Conservation (phyloP, 192 early-diverging fungal genomes). For the Backusella westeae region DNA sequence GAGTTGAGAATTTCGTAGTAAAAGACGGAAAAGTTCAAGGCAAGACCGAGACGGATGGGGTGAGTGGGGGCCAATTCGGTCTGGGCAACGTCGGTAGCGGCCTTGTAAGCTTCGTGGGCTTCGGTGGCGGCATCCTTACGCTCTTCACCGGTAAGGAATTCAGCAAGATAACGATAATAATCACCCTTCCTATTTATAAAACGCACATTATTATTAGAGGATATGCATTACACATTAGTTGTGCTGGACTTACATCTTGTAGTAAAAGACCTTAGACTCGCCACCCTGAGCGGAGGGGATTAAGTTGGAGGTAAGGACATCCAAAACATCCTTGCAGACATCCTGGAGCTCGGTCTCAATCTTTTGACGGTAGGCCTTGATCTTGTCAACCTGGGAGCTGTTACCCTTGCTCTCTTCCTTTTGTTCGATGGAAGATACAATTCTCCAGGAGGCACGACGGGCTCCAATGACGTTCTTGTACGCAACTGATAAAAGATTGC, state of each 20-base stretch:
- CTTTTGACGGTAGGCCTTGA: conserved; percentile 87
- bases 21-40: conserved; percentile 97
- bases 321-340: conserved; percentile 91
- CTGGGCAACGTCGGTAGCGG: conserved; percentile 87
- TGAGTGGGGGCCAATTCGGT: conserved; percentile 81
- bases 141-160: conserved; percentile 82
- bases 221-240: no score
- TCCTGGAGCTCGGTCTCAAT: conserved; percentile 91
- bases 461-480: conserved; percentile 97
- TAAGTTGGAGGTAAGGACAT: conserved; percentile 74
- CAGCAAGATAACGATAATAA: conserved; percentile 97
- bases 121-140: conserved; percentile 74
- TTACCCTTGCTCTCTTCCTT: conserved; percentile 97
- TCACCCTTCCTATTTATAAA: conserved; percentile 72
- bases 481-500: conserved; percentile 73
- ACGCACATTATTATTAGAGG: no score
- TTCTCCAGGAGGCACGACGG: conserved; percentile 97
- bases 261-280: conserved; percentile 98
- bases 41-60: conserved; percentile 96
- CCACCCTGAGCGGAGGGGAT: conserved; percentile 86
- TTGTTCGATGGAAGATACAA: conserved; percentile 98
- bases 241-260: conserved; percentile 76
- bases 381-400: conserved; percentile 81
- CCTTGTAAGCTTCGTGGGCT: conserved; percentile 88
- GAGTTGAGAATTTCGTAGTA: conserved; percentile 99